These are phyloP conservation scores for Eimeria brunetti DNA, from an alignment of 169 alveolate genomes.

Conservation along the genomic window DNA sequence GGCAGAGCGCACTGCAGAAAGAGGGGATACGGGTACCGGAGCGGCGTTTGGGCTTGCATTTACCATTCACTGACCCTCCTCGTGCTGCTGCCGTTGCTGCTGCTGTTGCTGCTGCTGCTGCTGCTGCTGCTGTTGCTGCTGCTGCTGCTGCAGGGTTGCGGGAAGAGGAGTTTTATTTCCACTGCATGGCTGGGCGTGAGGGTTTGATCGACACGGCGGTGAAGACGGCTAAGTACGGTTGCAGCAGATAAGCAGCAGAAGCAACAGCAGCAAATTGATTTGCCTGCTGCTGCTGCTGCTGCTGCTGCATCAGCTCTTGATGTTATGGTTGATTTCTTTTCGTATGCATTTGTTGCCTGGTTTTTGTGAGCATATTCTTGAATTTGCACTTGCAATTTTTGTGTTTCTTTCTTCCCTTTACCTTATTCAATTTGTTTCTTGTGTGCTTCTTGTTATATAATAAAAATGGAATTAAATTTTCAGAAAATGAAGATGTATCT, in stretches of 20 bases:
- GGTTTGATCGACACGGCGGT: slow-evolving; percentile 99
- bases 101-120: not conserved
- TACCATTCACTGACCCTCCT: too few species aligned
- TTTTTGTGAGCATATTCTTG: too few species aligned
- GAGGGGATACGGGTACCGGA: too few species aligned
- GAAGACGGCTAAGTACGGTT: slow-evolving; percentile 99
- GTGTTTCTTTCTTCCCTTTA: too few species aligned
- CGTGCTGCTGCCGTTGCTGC: not conserved
- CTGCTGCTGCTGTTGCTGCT: not conserved
- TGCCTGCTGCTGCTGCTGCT: not conserved
- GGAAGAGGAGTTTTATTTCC: slow-evolving; percentile 99
- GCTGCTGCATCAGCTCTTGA: not conserved
- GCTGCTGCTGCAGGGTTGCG: slow-evolving; percentile 81
- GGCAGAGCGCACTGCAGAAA: not conserved
- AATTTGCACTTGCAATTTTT: not conserved
- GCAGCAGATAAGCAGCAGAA: slow-evolving; percentile 46
- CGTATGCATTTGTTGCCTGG: too few species aligned
- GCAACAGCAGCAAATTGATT: too few species aligned
- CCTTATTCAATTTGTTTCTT: too few species aligned
- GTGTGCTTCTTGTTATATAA: too few species aligned
- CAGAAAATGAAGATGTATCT: slow-evolving; percentile 80
- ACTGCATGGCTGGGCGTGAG: slow-evolving; percentile 99
- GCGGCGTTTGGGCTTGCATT: too few species aligned
- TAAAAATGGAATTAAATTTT: slow-evolving; percentile 82
- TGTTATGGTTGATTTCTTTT: too few species aligned